phyloP scores from a whole-genome alignment of 768 basidiomycete species.

The Suillus plorans region DNA sequence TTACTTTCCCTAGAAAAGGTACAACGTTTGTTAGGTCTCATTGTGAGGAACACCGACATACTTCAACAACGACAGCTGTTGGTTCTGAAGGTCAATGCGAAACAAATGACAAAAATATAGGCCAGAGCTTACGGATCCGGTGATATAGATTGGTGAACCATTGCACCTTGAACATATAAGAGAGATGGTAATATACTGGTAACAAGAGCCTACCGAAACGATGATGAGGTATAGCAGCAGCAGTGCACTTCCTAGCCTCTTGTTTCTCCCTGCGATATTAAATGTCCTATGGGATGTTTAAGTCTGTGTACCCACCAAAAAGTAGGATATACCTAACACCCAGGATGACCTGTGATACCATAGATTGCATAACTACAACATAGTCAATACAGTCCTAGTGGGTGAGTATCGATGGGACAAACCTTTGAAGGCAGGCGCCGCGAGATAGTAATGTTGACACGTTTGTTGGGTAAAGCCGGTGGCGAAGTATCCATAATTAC shows the following conservation, averaged over 20 bases:
- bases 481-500: conserved; percentile 61
- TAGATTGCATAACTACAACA: conserved; percentile 53
- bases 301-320: not conserved
- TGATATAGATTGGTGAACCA: conserved; percentile 55
- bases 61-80: conserved; percentile 20
- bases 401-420: not conserved
- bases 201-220: conserved; percentile 38
- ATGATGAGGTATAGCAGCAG: conserved; percentile 40
- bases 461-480: conserved; percentile 42
- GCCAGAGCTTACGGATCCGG: conserved; percentile 45
- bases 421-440: conserved; percentile 66
- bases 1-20: conserved; percentile 36
- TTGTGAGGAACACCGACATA: conserved; percentile 15
- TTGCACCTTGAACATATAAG: conserved; percentile 41
- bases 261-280: conserved; percentile 53
- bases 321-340: conserved; percentile 47
- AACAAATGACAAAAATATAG: conserved; percentile 3
- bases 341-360: conserved; percentile 65
- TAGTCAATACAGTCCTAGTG: conserved; percentile 4
- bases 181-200: too few relatives aligned
- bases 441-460: conserved; percentile 50
- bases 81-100: conserved; percentile 8
- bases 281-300: conserved; percentile 41
- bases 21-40: not conserved
- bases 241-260: conserved; percentile 39